Evolutionary conservation across 208 protist genomes (phyloP).

Genomic region (Leishmania gerbilli): DNA sequence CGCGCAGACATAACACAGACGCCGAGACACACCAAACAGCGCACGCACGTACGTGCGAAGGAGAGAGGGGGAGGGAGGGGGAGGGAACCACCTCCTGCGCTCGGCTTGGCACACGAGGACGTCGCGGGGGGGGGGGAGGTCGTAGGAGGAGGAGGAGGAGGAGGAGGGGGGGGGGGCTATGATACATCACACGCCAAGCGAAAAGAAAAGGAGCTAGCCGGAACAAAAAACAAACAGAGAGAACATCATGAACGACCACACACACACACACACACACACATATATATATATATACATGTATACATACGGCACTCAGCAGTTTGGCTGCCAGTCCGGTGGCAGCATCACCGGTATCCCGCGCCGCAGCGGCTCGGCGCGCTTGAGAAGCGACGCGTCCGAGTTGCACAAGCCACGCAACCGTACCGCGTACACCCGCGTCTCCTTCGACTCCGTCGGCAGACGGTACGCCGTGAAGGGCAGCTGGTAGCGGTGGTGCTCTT

Average conservation of each 20-base stretch:
- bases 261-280: neutral
- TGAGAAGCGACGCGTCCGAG: conserved; percentile 35
- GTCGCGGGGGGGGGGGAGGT: too few species aligned
- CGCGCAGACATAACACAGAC: too few species aligned
- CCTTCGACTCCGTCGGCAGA: conserved; percentile 51
- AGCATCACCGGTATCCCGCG: conserved; percentile 50
- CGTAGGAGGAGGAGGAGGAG: too few species aligned
- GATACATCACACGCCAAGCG: too few species aligned
- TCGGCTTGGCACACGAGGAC: too few species aligned
- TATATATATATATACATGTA: neutral
- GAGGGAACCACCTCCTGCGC: too few species aligned
- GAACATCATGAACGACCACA: too few species aligned
- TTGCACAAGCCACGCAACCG: conserved; percentile 25
- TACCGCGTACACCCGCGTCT: conserved; percentile 55
- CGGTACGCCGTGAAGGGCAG: neutral
- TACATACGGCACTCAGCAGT: neutral
- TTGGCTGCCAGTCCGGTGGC: conserved; percentile 37
- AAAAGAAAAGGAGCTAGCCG: too few species aligned
- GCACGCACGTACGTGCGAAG: too few species aligned
- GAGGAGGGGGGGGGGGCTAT: too few species aligned
- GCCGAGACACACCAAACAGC: too few species aligned
- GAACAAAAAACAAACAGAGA: too few species aligned
- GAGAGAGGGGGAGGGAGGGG: neutral
- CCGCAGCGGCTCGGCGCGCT: conserved; percentile 38
- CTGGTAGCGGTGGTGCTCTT: neutral